Evolutionary conservation across 768 basidiomycete genomes (phyloP).

Genomic region (Pisolithus albus): DNA sequence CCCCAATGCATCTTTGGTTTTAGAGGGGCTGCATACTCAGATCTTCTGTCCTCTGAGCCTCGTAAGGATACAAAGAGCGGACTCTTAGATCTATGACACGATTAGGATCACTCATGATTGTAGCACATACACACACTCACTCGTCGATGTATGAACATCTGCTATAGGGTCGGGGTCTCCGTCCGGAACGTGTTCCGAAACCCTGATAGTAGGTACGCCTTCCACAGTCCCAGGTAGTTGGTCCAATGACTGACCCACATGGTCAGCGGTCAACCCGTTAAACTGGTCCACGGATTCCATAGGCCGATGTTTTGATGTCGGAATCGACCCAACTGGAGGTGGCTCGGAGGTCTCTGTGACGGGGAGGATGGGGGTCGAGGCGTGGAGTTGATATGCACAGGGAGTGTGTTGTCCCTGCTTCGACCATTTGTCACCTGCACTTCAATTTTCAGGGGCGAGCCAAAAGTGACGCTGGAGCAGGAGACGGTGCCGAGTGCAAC

Average conservation of each 20-base stretch:
- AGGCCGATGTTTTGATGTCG: conserved; percentile 35
- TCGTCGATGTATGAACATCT: conserved; percentile 61
- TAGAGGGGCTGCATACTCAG: conserved; percentile 49
- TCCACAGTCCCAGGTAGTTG: conserved; percentile 42
- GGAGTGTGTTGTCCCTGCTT: conserved; percentile 62
- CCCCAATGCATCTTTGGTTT: conserved; percentile 1
- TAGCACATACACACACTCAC: conserved; percentile 33
- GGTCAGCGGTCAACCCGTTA: conserved; percentile 64
- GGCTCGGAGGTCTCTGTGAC: background rate
- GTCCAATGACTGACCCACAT: conserved; percentile 38
- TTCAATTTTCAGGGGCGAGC: conserved; percentile 40
- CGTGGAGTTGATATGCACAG: conserved; percentile 54
- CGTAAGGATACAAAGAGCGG: conserved; percentile 77
- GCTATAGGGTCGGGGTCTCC: conserved; percentile 46
- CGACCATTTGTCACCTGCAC: conserved; percentile 69
- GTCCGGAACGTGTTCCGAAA: conserved; percentile 41
- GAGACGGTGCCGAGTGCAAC: conserved; percentile 22
- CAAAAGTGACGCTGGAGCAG: conserved; percentile 25
- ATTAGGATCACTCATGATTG: background rate
- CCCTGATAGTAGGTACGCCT: conserved; percentile 50
- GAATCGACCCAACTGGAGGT: conserved; percentile 9
- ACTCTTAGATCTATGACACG: conserved; percentile 56
- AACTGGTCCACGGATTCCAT: conserved; percentile 91
- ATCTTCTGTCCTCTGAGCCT: conserved; percentile 84
- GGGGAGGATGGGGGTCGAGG: conserved; percentile 29